Conservation (phyloP, 2,329 filamentous ascomycete genomes). For the Ceratocystis alfenasii region DNA sequence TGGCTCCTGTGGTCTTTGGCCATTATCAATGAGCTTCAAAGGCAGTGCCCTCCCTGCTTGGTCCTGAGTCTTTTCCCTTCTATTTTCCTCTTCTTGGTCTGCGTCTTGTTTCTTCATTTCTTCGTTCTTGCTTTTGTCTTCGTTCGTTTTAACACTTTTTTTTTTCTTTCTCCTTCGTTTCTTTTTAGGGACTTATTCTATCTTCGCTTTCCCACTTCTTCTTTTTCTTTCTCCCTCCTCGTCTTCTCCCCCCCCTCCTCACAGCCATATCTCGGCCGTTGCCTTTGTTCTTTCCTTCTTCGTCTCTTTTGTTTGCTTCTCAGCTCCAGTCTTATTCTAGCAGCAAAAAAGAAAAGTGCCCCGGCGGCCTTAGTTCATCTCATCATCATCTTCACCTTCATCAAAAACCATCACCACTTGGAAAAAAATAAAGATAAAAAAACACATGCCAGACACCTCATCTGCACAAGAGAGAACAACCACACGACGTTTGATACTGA, state of each 20-base stretch:
- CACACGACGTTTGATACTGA: constrained; percentile 7
- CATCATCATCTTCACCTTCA: constrained; percentile 7
- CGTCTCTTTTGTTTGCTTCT: constrained; percentile 10
- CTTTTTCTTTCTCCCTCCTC: background rate
- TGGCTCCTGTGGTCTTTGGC: background rate
- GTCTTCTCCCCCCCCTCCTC: background rate
- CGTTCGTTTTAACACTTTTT: constrained; percentile 3
- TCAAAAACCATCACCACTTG: background rate
- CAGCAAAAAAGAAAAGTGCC: constrained; percentile 16
- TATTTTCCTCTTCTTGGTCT: constrained; percentile 15
- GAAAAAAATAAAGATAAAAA: background rate
- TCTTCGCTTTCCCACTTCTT: constrained; percentile 5
- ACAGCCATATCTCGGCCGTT: background rate
- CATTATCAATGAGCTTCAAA: constrained; percentile 7
- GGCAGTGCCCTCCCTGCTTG: constrained; percentile 15
- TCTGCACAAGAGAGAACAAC: background rate
- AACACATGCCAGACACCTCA: background rate
- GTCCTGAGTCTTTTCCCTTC: constrained; percentile 14
- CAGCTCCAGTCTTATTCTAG: constrained; percentile 15
- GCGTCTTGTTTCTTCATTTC: constrained; percentile 18
- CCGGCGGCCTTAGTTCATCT: constrained; percentile 21
- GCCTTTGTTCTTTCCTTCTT: constrained; percentile 6
- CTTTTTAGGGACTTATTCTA: constrained; percentile 7
- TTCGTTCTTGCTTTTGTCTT: constrained; percentile 17
- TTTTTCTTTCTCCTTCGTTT: constrained; percentile 6